Base-by-base conservation (phyloP, 2,329 filamentous ascomycete species). In the Ophiostoma tasmaniense region DNA sequence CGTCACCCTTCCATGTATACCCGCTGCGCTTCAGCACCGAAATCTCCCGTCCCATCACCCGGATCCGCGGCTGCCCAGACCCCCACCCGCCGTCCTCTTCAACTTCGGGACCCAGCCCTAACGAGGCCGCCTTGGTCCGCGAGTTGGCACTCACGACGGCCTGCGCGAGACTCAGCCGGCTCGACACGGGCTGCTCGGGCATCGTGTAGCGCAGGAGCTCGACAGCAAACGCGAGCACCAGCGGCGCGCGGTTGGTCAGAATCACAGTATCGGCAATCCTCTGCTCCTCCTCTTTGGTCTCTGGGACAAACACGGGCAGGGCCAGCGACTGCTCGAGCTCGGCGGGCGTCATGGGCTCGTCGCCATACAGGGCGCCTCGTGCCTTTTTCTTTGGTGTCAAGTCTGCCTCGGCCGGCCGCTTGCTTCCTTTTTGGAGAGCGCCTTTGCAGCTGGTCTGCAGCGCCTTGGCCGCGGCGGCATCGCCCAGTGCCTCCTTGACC, bases 161-260 rank as follows among this genome's bases (percentile, higher is more conserved):
- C 77, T 96, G 92, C 0, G 89, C 91, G 25, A 97, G 80, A 75
- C 92, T 96, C 25, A 96, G 80, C 64, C 91, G 84, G 76, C 91
- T 94, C n/a, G 91, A 95, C 2, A 89, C 82, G 2, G 92, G 92
- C 76, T 97, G 93, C 73, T 91, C 89, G 0, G 92, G 90, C 89
- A 93, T 94, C 0, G 91, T 96, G 75, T 90, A 88, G 64, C 90
- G 89, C 64, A 96, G 76, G 66, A 94, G 76, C 70, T 87, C 85
- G 17, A 92, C 85, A 0, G 90, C 88, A 77, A 96, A 96, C 0
- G 92, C 92, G 5, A 96, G 82, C 1, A 96, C 87, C 1, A 96
- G 80, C 0, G 93, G 92, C 1, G 93, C 92, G 52, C 93, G 84
- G 74, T 96, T 73, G 0, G 91, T 95, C 71, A 88, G 80, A 1